Conservation (phyloP, 2,329 filamentous ascomycete genomes). For the Uncinocarpus reesii region DNA sequence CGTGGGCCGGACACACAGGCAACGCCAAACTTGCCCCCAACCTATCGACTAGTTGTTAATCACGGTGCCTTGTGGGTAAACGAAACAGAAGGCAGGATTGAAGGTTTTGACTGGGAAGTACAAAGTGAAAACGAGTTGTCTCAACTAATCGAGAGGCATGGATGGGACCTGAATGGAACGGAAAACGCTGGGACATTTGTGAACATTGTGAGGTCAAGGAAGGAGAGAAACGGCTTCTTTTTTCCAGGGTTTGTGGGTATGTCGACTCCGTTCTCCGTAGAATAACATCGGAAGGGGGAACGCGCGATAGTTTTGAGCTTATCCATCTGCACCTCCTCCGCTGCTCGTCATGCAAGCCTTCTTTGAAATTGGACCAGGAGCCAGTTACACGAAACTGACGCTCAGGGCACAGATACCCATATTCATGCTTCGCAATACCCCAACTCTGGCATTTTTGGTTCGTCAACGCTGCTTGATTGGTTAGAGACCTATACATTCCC, state of each 20-base stretch:
- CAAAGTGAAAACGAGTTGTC: slow-evolving; percentile 21
- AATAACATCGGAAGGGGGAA: background rate
- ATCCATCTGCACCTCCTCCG: background rate
- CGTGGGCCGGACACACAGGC: slow-evolving; percentile 41
- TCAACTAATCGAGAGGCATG: slow-evolving; percentile 25
- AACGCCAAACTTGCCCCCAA: slow-evolving; percentile 38
- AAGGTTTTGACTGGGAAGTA: slow-evolving; percentile 29
- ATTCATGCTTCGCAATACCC: slow-evolving; percentile 93
- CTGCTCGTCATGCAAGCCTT: background rate
- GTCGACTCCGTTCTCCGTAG: background rate
- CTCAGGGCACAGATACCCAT: slow-evolving; percentile 70
- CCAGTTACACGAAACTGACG: too few relatives aligned
- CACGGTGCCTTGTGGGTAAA: slow-evolving; percentile 38
- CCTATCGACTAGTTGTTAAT: slow-evolving; percentile 45
- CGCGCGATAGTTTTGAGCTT: background rate
- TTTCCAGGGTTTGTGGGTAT: slow-evolving; percentile 41
- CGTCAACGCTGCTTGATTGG: slow-evolving; percentile 87
- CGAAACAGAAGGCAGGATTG: slow-evolving; percentile 25
- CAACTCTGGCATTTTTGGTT: slow-evolving; percentile 88
- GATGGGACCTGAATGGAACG: slow-evolving; percentile 23
- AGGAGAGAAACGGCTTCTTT: slow-evolving; percentile 36
- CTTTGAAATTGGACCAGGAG: background rate
- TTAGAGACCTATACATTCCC: slow-evolving; percentile 91
- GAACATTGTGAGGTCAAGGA: slow-evolving; percentile 31
- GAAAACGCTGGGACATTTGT: slow-evolving; percentile 17